Conservation (phyloP, 1,139 yeast genomes). For the Zhuliangozyma blackwelliae region DNA sequence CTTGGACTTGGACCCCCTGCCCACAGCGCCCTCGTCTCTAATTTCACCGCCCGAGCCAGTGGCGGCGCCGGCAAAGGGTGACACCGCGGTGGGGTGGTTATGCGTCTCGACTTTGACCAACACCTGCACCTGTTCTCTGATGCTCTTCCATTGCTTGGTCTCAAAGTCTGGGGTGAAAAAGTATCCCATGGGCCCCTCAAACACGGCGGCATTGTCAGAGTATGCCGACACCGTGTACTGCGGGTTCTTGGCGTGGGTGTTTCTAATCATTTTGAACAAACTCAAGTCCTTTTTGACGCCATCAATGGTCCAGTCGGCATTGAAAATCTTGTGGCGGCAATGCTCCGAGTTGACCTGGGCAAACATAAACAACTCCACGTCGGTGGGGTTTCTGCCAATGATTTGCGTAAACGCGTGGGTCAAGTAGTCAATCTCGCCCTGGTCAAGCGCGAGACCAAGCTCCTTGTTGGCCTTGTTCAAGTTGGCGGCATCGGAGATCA, state of each 20-base stretch:
- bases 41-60: conserved; percentile 99
- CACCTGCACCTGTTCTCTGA: conserved; percentile 78
- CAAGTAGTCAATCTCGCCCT: conserved; percentile 88
- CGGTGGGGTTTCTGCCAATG: conserved; percentile 91
- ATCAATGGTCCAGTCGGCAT: conserved; percentile 98
- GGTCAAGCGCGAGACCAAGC: conserved; percentile 87
- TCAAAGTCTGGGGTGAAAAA: conserved; percentile 73
- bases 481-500: conserved; percentile 56
- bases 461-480: conserved; percentile 74
- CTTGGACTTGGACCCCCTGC: conserved; percentile 95
- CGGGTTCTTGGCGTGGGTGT: conserved; percentile 80
- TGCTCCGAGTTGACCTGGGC: conserved; percentile 99
- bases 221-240: conserved; percentile 89
- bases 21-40: conserved; percentile 99
- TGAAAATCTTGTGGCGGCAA: conserved; percentile 98
- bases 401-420: conserved; percentile 68
- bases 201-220: conserved; percentile 98
- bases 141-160: conserved; percentile 69
- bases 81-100: conserved; percentile 98
- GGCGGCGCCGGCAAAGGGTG: conserved; percentile 99
- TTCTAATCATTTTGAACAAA: conserved; percentile 91
- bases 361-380: conserved; percentile 97
- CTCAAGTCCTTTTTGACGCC: conserved; percentile 69
- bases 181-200: conserved; percentile 77
- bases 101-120: conserved; percentile 97